Evolutionary conservation across 192 early-diverging fungal genomes (phyloP).

Genomic region (Diversispora eburnea): DNA sequence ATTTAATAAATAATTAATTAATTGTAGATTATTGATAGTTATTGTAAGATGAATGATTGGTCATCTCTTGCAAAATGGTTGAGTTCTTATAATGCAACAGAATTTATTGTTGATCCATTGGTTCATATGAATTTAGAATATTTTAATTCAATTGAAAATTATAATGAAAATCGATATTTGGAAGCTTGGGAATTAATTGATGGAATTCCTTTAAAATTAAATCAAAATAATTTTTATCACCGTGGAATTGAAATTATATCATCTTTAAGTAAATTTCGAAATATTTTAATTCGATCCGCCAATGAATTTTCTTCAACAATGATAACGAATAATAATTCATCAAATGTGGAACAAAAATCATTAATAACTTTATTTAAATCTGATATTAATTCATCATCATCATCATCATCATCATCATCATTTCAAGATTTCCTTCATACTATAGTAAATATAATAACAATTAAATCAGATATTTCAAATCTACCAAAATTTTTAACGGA

Average conservation of each 20-base stretch:
- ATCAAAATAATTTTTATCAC: not conserved
- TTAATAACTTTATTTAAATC: too few species aligned
- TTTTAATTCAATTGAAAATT: not conserved
- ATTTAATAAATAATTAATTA: too few species aligned
- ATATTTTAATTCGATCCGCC: not conserved
- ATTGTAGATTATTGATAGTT: constrained; percentile 22
- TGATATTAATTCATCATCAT: too few species aligned
- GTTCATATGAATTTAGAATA: constrained; percentile 5
- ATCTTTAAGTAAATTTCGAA: not conserved
- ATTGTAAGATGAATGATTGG: constrained; percentile 20
- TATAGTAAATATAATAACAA: not conserved
- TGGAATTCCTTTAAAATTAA: not conserved
- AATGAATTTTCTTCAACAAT: not conserved
- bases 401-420: too few species aligned
- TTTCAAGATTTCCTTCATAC: too few species aligned
- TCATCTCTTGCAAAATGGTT: constrained; percentile 25
- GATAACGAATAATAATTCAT: not conserved
- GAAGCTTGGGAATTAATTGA: constrained; percentile 13
- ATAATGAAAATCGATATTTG: not conserved
- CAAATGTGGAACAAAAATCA: not conserved
- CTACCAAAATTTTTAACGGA: not conserved
- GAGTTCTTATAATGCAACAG: not conserved
- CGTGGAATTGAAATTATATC: constrained; percentile 5
- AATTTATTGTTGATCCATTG: constrained; percentile 7
- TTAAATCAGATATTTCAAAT: not conserved